Conservation (phyloP, 805 yeast genomes). For the Barnettozyma sp. region DNA sequence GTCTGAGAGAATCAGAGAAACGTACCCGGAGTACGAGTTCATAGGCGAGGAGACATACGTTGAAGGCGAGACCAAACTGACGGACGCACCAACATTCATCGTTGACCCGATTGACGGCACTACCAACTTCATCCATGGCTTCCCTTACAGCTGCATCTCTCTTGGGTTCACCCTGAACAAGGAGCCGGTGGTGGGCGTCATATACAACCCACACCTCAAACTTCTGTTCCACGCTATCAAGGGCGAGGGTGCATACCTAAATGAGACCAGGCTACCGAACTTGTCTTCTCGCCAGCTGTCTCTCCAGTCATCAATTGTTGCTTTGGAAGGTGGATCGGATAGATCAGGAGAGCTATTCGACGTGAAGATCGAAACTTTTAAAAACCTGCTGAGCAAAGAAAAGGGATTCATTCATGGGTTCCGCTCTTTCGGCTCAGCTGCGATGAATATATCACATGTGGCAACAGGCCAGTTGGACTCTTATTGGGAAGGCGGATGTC, state of each 20-base stretch:
- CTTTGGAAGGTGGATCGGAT: slow-evolving; percentile 57
- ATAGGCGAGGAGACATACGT: slow-evolving; percentile 57
- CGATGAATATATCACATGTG: slow-evolving; percentile 51
- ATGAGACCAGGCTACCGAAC: slow-evolving; percentile 33
- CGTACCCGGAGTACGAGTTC: slow-evolving; percentile 44
- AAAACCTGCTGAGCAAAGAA: slow-evolving; percentile 36
- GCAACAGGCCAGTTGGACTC: slow-evolving; percentile 54
- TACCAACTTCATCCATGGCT: slow-evolving; percentile 55
- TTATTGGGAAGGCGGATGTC: slow-evolving; percentile 69
- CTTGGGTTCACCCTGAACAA: slow-evolving; percentile 46
- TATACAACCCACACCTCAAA: slow-evolving; percentile 54
- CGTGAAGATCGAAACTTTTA: slow-evolving; percentile 42
- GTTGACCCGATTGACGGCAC: slow-evolving; percentile 66
- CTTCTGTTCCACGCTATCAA: slow-evolving; percentile 47
- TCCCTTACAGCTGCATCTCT: slow-evolving; percentile 57
- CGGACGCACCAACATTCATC: slow-evolving; percentile 51
- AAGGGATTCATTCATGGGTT: slow-evolving; percentile 59
- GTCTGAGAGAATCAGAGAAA: slow-evolving; percentile 29
- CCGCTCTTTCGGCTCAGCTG: slow-evolving; percentile 58
- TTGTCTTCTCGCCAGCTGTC: slow-evolving; percentile 31
- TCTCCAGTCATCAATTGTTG: slow-evolving; percentile 47
- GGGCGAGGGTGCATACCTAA: slow-evolving; percentile 49
- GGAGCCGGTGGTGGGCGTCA: slow-evolving; percentile 53
- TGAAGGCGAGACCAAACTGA: slow-evolving; percentile 39
- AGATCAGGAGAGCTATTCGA: slow-evolving; percentile 45